phyloP scores from a whole-genome alignment of 2,329 filamentous ascomycete species.

The Penicillium sp. region DNA sequence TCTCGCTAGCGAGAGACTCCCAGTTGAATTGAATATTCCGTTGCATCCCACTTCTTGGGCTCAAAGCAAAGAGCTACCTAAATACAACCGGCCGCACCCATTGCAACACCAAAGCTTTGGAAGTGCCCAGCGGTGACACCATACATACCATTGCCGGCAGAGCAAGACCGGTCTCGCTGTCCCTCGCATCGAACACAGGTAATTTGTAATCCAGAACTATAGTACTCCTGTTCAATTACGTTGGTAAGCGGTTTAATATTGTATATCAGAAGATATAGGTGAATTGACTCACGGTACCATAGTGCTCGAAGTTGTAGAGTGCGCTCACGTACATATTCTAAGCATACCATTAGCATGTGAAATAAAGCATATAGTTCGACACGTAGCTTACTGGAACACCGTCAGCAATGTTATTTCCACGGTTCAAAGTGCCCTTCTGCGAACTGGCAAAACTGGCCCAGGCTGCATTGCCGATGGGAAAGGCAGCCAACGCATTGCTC shows the following conservation, averaged over 20 bases:
- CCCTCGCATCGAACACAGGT: slow-evolving; percentile 24
- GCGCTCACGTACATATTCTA: slow-evolving; percentile 29
- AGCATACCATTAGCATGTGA: not conserved
- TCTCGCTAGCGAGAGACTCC: slow-evolving; percentile 2
- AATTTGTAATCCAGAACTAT: slow-evolving; percentile 23
- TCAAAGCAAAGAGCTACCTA: not conserved
- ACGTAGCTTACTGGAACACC: slow-evolving; percentile 28
- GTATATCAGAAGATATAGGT: not conserved
- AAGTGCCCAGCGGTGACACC: slow-evolving; percentile 27
- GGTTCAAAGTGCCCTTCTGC: slow-evolving; percentile 26
- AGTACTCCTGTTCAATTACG: slow-evolving; percentile 24
- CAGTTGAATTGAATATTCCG: too few relatives aligned
- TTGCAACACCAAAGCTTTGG: slow-evolving; percentile 25
- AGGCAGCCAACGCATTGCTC: slow-evolving; percentile 35
- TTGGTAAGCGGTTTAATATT: not conserved
- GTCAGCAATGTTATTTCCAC: slow-evolving; percentile 30
- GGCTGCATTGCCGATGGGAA: slow-evolving; percentile 32
- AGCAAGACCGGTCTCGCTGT: slow-evolving; percentile 28
- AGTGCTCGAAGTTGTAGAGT: slow-evolving; percentile 27
- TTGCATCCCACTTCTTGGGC: not conserved
- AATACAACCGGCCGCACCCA: slow-evolving; percentile 24
- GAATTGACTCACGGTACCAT: slow-evolving; percentile 25
- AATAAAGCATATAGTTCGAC: not conserved
- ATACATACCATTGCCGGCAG: slow-evolving; percentile 28
- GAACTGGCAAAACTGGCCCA: slow-evolving; percentile 27